Conservation (phyloP, 202 grass and related monocot genomes). For the Tripidium arundinaceum region DNA sequence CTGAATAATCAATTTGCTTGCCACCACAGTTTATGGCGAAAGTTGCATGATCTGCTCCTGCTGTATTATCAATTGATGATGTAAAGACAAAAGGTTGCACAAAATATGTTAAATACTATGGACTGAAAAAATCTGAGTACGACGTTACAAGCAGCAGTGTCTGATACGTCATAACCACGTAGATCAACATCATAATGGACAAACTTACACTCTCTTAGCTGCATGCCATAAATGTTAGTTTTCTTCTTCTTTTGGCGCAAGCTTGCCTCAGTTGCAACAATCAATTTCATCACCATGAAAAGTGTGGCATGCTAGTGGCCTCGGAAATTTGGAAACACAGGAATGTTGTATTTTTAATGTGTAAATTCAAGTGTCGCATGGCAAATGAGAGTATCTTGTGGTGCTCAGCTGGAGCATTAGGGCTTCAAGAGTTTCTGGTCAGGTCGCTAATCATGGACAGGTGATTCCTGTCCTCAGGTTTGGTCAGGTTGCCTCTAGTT, state of each 20-base stretch:
- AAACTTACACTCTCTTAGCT: background rate
- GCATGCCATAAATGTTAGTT: background rate
- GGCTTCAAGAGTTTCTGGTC: background rate
- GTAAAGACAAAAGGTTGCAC: background rate
- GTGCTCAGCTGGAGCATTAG: background rate
- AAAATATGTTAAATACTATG: conserved; percentile 14
- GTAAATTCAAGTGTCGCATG: background rate
- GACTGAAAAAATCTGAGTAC: background rate
- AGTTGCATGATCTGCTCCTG: conserved; percentile 23
- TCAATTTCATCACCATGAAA: background rate
- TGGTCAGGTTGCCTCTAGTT: background rate
- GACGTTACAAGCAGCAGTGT: too few species aligned
- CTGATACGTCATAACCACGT: background rate
- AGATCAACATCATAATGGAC: background rate
- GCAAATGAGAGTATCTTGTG: background rate
- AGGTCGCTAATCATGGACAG: background rate
- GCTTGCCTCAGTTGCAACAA: background rate
- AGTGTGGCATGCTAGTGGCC: background rate
- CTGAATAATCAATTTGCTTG: background rate
- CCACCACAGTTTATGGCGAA: conserved; percentile 57
- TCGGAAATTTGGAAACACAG: background rate
- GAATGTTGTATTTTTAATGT: background rate
- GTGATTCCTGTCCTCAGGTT: background rate
- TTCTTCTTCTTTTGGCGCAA: background rate
- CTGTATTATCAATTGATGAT: background rate